Evolutionary conservation across 2,329 filamentous ascomycete species (phyloP).

Genomic region (Epichloe typhina): DNA sequence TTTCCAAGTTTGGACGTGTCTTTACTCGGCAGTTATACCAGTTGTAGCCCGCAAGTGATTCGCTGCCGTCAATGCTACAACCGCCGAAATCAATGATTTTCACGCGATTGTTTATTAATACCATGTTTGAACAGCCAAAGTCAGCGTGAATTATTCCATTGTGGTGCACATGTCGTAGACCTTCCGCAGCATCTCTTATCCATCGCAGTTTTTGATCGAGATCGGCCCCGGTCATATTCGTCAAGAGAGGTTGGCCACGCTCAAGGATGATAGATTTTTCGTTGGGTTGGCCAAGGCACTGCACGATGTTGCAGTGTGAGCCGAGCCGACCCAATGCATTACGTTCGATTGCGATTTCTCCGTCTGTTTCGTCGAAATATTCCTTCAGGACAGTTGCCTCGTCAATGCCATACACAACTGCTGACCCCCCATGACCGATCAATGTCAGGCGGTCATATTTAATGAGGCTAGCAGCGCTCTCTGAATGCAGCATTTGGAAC

Average conservation of each 20-base stretch:
- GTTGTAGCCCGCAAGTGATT: conserved; percentile 4
- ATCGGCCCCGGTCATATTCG: neutral
- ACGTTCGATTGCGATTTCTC: conserved; percentile 1
- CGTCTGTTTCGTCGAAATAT: conserved; percentile 4
- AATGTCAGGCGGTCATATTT: neutral
- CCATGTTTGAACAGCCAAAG: conserved; percentile 5
- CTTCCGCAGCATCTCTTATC: conserved; percentile 1
- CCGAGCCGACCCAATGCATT: conserved; percentile 3
- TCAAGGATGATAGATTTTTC: conserved; percentile 3
- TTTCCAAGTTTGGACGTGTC: neutral
- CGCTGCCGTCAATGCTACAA: conserved; percentile 4
- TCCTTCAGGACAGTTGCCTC: conserved; percentile 4
- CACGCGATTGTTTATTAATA: neutral
- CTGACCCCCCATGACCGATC: conserved; percentile 3
- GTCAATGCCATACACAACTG: conserved; percentile 5
- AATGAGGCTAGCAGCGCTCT: neutral
- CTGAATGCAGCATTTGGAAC: neutral
- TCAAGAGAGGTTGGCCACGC: conserved; percentile 1
- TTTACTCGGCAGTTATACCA: conserved; percentile 1
- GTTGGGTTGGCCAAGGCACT: conserved; percentile 1
- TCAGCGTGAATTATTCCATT: conserved; percentile 5
- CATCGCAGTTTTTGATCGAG: conserved; percentile 3
- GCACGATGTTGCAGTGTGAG: conserved; percentile 3
- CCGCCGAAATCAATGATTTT: conserved; percentile 6
- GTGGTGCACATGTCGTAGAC: conserved; percentile 2